Percentiles rank a stretch among this genome's conserved stretches.
These are phyloP conservation scores for Strombidium stylifer DNA, from an alignment of 73 alveolate species.

Conservation along the genomic window DNA sequence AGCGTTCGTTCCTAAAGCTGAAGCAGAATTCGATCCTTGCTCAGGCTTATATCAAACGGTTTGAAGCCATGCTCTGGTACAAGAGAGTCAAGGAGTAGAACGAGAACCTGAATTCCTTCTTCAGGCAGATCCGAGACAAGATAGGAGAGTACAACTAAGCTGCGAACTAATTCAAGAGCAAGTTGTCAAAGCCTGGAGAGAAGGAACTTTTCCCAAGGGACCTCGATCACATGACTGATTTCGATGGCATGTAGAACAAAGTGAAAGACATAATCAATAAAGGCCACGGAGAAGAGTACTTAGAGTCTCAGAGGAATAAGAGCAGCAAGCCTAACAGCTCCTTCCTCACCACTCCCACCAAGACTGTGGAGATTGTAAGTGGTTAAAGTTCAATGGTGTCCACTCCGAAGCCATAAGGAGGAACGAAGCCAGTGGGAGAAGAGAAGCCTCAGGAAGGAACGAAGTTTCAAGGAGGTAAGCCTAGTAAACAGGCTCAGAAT, in stretches of 20 bases:
- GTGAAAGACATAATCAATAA: conserved; percentile 42
- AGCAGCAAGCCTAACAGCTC: conserved; percentile 34
- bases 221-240: too few species aligned
- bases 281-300: too few species aligned
- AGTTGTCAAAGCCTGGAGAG: conserved; percentile 27
- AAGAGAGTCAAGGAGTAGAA: conserved; percentile 36
- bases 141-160: conserved; percentile 49
- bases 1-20: conserved; percentile 49
- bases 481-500: background rate
- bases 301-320: too few species aligned
- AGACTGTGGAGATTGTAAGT: too few species aligned
- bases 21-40: conserved; percentile 31
- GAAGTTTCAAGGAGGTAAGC: conserved; percentile 6
- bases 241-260: conserved; percentile 51
- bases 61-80: conserved; percentile 63
- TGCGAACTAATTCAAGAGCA: conserved; percentile 43
- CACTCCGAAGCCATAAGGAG: too few species aligned
- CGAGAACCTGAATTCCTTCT: conserved; percentile 29
- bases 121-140: conserved; percentile 35
- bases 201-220: conserved; percentile 27
- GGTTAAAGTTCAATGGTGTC: too few species aligned
- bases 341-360: conserved; percentile 12
- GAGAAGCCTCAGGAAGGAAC: conserved; percentile 47
- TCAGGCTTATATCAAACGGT: conserved; percentile 52
- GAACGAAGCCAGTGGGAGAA: too few species aligned